A percentile compares a stretch with the other conserved stretches of the same genome.
These are phyloP conservation scores for Pelargonium fulgidum DNA, from an alignment of 441 rosid species.

Conservation along the genomic window DNA sequence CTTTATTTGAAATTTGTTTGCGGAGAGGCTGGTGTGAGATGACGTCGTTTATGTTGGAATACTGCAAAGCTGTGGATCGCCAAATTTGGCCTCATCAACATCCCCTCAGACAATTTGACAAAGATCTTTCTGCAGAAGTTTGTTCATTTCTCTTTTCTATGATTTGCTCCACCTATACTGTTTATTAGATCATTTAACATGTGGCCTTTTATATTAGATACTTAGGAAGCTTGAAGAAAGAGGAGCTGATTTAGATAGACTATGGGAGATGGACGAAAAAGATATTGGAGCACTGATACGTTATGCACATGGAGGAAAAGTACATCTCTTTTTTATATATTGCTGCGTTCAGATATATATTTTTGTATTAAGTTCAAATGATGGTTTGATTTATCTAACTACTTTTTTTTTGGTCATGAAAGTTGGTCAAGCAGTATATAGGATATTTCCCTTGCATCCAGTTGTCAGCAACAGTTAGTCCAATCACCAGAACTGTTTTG, in stretches of 20 bases:
- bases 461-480: conserved; percentile 83
- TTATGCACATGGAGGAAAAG: conserved; percentile 95
- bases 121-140: conserved; percentile 81
- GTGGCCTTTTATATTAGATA: conserved; percentile 43
- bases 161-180: conserved; percentile 16
- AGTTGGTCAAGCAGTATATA: conserved; percentile 89
- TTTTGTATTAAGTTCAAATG: conserved; percentile 14
- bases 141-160: conserved; percentile 24
- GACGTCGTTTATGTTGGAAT: conserved; percentile 89
- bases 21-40: conserved; percentile 97
- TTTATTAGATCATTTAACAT: conserved; percentile 19
- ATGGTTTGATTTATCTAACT: conserved; percentile 14
- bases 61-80: conserved; percentile 99
- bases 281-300: conserved; percentile 94
- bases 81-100: conserved; percentile 98
- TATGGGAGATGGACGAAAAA: conserved; percentile 93
- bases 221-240: conserved; percentile 97
- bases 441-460: conserved; percentile 85
- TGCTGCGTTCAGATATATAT: conserved; percentile 15
- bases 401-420: conserved; percentile 24
- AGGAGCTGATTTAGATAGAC: conserved; percentile 76
- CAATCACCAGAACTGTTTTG: conserved; percentile 97
- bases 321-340: conserved; percentile 22
- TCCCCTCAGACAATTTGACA: conserved; percentile 95
- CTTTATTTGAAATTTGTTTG: conserved; percentile 92